phyloP scores from a whole-genome alignment of 176 grass and related monocot species.

The Aegilops tauschii region DNA sequence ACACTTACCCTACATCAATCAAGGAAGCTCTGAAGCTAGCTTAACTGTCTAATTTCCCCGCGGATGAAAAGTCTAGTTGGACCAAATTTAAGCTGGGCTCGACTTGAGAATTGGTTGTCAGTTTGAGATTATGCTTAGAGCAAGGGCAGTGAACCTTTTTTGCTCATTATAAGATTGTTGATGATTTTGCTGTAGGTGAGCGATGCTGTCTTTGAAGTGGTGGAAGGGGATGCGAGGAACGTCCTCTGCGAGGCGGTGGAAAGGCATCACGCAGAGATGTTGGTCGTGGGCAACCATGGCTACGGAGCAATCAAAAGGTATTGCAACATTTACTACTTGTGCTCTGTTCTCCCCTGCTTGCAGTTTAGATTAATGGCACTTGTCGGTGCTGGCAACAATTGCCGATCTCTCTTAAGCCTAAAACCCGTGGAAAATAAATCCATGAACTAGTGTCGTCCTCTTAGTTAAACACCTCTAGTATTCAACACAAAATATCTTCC shows the following conservation, averaged over 20 bases:
- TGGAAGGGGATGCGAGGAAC: slow-evolving; percentile 72
- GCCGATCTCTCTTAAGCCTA: not conserved
- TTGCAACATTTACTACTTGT: not conserved
- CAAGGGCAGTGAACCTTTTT: not conserved
- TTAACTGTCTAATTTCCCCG: not conserved
- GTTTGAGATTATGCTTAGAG: not conserved
- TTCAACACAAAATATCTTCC: not conserved
- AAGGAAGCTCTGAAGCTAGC: not conserved
- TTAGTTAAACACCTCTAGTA: not conserved
- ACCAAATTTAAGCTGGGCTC: too few relatives aligned
- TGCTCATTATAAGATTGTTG: not conserved
- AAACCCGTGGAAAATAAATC: not conserved
- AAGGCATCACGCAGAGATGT: slow-evolving; percentile 65
- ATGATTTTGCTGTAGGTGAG: slow-evolving; percentile 34
- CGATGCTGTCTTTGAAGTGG: slow-evolving; percentile 53
- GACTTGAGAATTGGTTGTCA: not conserved
- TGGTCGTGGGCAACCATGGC: slow-evolving; percentile 87
- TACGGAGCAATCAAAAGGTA: slow-evolving; percentile 93
- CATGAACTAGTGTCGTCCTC: not conserved
- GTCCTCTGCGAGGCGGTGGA: slow-evolving; percentile 86
- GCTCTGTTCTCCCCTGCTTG: slow-evolving; percentile 1
- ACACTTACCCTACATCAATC: not conserved
- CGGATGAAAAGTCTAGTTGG: too few relatives aligned
- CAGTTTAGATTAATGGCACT: not conserved
- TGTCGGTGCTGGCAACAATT: not conserved